Base-by-base conservation (phyloP, 2,329 filamentous ascomycete genomes). In the Fusarium piperis region DNA sequence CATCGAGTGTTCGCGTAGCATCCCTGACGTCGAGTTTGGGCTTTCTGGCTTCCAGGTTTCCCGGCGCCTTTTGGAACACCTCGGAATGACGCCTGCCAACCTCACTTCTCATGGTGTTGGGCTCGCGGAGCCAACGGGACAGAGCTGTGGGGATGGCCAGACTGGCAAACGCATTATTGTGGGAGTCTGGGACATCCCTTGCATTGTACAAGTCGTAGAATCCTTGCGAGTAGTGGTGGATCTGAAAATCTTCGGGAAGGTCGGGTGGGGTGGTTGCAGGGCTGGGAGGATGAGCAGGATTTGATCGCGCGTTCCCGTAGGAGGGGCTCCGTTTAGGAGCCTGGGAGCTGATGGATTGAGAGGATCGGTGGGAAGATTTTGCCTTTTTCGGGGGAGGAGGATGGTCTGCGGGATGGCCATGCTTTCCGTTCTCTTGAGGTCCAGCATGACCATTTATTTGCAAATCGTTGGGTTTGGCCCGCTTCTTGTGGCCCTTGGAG, bases 401-500 rank as follows among this genome's bases (percentile, higher is more conserved):
- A 46, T 83, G 80, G 38, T 86, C 83, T 63, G 83, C 79, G 12
- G 85, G 85, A 67, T 81, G 84, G 18, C 77, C 70, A 60, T 86
- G 82, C 76, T 87, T 89, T 52, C 82, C 75, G 52, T 76, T 87
- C 59, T 93, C 91, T 64, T 86, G 84, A 67, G 89, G 87, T 62
- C 88, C 85, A 44, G 85, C 83, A 57, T 89, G 90, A 57, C 92
- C 92, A 78, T 94, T 95, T 57, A 90, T 83, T 76, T 90, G 88
- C 33, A 91, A 80, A 46, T 91, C 90, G 30, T 82, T 83, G 11
- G 94, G 93, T 79, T 94, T 97, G 38, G 88, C 81, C 82, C 95
- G 97, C 85, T 97, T 98, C 85, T 95, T 97, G 78, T 94, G 92
- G 79, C 88, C 92, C 80, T 97, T 97, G 13, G 93, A 86, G 8